phyloP scores from a whole-genome alignment of 305 asterid species.

The Solanum hybrid region DNA sequence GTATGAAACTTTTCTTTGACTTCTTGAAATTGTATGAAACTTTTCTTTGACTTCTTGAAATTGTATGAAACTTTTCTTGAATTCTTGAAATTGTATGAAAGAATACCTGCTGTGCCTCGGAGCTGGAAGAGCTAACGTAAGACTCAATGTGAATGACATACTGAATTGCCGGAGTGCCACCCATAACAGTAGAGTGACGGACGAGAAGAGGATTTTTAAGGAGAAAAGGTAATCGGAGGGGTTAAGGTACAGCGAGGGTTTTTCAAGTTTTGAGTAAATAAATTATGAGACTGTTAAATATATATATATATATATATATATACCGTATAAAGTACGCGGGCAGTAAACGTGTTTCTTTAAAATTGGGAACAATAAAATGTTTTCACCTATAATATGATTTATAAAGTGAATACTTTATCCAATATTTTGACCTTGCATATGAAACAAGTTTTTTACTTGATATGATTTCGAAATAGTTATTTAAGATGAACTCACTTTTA shows the following conservation, averaged over 20 bases:
- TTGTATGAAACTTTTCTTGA: neutral
- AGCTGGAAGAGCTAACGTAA: constrained; percentile 60
- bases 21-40: neutral
- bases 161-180: constrained; percentile 12
- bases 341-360: neutral
- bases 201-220: constrained; percentile 10
- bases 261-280: neutral
- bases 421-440: neutral
- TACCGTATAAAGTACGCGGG: neutral
- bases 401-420: neutral
- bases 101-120: constrained; percentile 54
- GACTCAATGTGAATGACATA: constrained; percentile 59
- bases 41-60: neutral
- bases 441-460: neutral
- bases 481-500: neutral
- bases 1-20: neutral
- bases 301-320: too few species aligned
- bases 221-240: constrained; percentile 9
- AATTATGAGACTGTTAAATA: neutral
- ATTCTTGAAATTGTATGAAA: neutral
- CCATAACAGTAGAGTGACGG: neutral
- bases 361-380: neutral
- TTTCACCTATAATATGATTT: neutral
- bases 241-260: constrained; percentile 5
- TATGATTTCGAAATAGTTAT: neutral